Conservation (phyloP, 768 basidiomycete species). For the Suillus decipiens region DNA sequence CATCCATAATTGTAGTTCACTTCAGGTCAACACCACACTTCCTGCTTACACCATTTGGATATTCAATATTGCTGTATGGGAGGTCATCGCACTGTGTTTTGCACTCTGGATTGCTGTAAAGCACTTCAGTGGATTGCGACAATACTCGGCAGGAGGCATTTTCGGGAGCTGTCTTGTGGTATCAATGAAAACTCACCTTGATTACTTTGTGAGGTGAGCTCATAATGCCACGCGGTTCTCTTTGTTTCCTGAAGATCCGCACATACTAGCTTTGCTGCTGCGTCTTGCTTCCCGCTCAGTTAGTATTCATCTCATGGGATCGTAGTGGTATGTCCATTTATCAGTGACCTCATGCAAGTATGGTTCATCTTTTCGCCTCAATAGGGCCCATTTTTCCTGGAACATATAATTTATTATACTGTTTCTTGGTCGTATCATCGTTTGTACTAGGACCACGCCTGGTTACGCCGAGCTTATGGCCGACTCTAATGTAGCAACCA, state of each 20-base stretch:
- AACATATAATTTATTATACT: background rate
- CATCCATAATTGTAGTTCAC: no score
- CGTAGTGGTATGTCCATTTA: background rate
- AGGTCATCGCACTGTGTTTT: background rate
- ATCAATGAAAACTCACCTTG: background rate
- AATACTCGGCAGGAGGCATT: background rate
- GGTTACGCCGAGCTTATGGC: no score
- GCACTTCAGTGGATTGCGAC: background rate
- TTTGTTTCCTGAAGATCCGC: background rate
- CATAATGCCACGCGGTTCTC: background rate
- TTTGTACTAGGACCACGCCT: background rate
- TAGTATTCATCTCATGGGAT: background rate
- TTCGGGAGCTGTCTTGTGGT: background rate
- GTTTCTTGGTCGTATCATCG: background rate
- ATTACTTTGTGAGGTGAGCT: background rate
- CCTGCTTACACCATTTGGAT: no score
- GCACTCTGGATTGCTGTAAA: background rate
- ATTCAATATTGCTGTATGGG: background rate
- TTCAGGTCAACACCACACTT: no score
- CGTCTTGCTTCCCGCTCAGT: background rate
- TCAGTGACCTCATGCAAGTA: background rate
- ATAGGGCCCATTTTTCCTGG: background rate
- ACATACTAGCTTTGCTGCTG: background rate
- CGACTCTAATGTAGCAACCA: background rate
- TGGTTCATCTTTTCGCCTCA: background rate